Evolutionary conservation across 768 basidiomycete genomes (phyloP), one percentile per base, ranked within the genome.

Genomic region (Lepiota venenata): DNA sequence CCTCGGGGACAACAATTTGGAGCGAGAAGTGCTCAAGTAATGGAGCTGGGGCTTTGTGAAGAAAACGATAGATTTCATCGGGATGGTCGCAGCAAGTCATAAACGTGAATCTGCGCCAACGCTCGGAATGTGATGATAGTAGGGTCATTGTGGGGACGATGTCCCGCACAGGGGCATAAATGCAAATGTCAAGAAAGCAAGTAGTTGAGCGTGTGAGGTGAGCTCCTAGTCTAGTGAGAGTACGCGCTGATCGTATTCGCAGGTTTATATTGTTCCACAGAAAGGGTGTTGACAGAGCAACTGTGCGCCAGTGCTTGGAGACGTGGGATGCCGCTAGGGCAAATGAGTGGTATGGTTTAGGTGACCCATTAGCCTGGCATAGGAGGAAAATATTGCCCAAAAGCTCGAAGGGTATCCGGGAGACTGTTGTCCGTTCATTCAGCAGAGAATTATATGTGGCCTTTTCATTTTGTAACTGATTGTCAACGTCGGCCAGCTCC

Each of bases 321-420:
- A 81, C 76, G 45, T 76, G 77, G 0, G 79, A 76, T 10, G 71
- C 70, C 1, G 67, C 55, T 7, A 81, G 63, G 49, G 73, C 71
- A 42, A 74, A 74, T 0, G 59, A 58, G 18, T 46, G 44, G 12
- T 56, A 52, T 4, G 51, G 50, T 27, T 52, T 59, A 4, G 52
- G 50, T 5, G 46, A n/a, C 12, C 53, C 40, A 20, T 54, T 50
- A 14, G 65, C 58, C 44, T 69, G 68, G 54, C 71, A 72, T 8
- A 65, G 56, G 36, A 69, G 62, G 51, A 79, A 75, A 42, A 79
- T 72, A 10, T 56, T 55, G 16, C 67, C 61, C 21, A 79, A 64
- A 37, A 79, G 60, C 49, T 79, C 78, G 47, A 66, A 61, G 10
- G 78, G 76, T 7, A 78, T 64, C 35, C 59, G 67, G 39, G 69